phyloP scores from a whole-genome alignment of 1,139 yeast species.

The Pichia sp. region DNA sequence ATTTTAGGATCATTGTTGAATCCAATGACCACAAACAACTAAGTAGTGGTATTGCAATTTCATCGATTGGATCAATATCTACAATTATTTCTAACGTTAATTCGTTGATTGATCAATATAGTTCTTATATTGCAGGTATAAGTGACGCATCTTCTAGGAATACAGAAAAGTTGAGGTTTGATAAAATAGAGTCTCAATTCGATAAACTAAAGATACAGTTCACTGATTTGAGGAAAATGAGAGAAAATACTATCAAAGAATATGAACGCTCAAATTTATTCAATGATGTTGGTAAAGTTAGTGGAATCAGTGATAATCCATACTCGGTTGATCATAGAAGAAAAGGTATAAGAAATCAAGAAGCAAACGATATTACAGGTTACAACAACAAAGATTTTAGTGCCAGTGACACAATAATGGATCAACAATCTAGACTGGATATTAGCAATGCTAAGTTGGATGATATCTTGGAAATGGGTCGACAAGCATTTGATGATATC shows the following conservation, averaged over 20 bases:
- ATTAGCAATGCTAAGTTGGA: constrained; percentile 79
- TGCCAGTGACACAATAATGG: constrained; percentile 38
- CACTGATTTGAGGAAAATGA: constrained; percentile 50
- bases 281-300: constrained; percentile 22
- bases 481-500: constrained; percentile 75
- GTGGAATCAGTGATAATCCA: constrained; percentile 51
- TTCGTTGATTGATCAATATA: constrained; percentile 73
- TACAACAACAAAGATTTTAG: constrained; percentile 1
- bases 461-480: constrained; percentile 84
- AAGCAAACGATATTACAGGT: constrained; percentile 26
- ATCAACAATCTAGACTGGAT: constrained; percentile 58
- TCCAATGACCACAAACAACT: constrained; percentile 11
- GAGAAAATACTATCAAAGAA: not conserved
- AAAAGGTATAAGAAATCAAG: constrained; percentile 26
- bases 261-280: no score
- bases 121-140: constrained; percentile 55
- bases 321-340: constrained; percentile 29
- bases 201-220: constrained; percentile 49
- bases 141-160: constrained; percentile 44
- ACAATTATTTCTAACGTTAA: constrained; percentile 71
- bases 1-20: constrained; percentile 58
- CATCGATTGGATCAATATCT: constrained; percentile 66
- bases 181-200: constrained; percentile 53
- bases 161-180: constrained; percentile 58
- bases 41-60: constrained; percentile 47